Percentiles rank a stretch among this genome's conserved stretches.
phyloP scores from a whole-genome alignment of 192 early-diverging fungal species.

The Lunasporangiospora selenospora region DNA sequence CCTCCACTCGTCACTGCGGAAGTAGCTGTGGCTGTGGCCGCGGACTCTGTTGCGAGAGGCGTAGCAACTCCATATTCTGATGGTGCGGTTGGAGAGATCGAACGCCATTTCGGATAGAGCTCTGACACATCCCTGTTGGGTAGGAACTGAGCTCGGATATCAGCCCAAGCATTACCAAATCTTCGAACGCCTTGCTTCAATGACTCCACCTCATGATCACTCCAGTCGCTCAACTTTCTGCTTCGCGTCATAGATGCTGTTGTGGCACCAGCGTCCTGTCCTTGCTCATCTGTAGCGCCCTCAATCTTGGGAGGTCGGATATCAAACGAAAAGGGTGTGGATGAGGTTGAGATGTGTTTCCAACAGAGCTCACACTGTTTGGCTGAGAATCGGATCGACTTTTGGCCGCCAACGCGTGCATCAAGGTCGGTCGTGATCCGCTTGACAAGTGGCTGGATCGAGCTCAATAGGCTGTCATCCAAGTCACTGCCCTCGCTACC shows the following conservation, averaged over 20 bases:
- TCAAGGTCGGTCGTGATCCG: too few species aligned
- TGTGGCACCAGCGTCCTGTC: too few species aligned
- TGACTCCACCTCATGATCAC: slow-evolving; percentile 17
- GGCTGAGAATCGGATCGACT: background rate
- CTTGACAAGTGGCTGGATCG: too few species aligned
- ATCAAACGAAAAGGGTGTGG: too few species aligned
- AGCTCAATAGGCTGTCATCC: too few species aligned
- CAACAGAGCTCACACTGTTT: slow-evolving; percentile 33
- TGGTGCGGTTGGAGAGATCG: slow-evolving; percentile 2
- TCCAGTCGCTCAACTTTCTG: slow-evolving; percentile 13
- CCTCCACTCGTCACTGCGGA: background rate
- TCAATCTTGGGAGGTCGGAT: too few species aligned
- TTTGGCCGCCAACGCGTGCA: too few species aligned
- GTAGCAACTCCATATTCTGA: background rate
- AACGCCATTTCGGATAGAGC: slow-evolving; percentile 18
- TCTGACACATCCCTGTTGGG: slow-evolving; percentile 26
- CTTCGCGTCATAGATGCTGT: background rate
- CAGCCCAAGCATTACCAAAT: slow-evolving; percentile 27
- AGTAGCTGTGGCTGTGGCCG: background rate
- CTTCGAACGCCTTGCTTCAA: slow-evolving; percentile 35
- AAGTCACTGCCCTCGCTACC: too few species aligned
- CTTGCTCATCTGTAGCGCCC: too few species aligned
- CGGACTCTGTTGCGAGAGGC: background rate
- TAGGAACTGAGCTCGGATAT: slow-evolving; percentile 35
- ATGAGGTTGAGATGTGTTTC: slow-evolving; percentile 30